phyloP scores from a whole-genome alignment of 345 rosid species.

The Euphorbia tirucalli region DNA sequence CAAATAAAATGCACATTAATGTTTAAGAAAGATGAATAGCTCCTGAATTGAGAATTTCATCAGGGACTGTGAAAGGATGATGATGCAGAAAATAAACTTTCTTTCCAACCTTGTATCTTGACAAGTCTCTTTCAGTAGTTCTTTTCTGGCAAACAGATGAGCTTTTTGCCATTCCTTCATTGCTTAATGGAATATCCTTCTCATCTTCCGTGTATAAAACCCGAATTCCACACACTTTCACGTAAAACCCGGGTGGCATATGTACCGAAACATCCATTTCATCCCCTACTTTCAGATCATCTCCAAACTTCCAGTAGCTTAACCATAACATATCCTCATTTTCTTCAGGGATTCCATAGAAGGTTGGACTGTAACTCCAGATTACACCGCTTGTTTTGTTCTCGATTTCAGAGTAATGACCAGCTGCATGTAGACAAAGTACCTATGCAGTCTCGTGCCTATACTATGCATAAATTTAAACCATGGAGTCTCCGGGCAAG shows the following conservation, averaged over 20 bases:
- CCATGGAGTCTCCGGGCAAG: not conserved
- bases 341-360: slow-evolving; percentile 12
- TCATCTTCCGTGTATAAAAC: not conserved
- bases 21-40: too few species aligned
- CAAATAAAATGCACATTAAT: too few species aligned
- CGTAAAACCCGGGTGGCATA: slow-evolving; percentile 8
- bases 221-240: slow-evolving; percentile 7
- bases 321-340: slow-evolving; percentile 17
- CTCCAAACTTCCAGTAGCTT: slow-evolving; percentile 16
- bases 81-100: slow-evolving; percentile 12
- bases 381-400: slow-evolving; percentile 7
- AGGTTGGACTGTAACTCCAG: slow-evolving; percentile 15
- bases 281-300: slow-evolving; percentile 5
- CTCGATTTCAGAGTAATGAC: slow-evolving; percentile 5
- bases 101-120: not conserved
- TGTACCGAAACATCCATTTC: slow-evolving; percentile 10
- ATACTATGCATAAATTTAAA: slow-evolving; percentile 1
- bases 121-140: slow-evolving; percentile 7
- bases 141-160: not conserved
- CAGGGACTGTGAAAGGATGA: slow-evolving; percentile 13
- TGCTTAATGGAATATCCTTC: not conserved
- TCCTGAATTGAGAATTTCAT: slow-evolving; percentile 3
- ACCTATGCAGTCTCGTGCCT: not conserved
- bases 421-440: slow-evolving; percentile 3
- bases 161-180: not conserved